phyloP scores from a whole-genome alignment of 306 rosid species.

The barrel medic (Medicago truncatula) region DNA sequence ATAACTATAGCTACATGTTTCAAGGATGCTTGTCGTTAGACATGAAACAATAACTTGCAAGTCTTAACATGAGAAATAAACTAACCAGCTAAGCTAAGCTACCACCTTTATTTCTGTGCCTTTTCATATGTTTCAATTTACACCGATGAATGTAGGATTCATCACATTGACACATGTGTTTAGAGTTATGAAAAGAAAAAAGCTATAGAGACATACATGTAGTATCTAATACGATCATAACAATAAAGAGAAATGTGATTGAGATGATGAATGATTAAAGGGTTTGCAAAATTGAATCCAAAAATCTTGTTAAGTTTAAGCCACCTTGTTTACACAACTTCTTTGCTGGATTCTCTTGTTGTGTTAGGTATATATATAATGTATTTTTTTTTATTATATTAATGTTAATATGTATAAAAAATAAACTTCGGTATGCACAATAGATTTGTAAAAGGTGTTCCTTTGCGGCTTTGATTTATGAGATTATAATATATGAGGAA shows the following conservation, averaged over 20 bases:
- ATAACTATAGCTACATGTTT: conserved; percentile 34
- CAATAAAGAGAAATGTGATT: not conserved
- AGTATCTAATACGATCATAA: too few relatives aligned
- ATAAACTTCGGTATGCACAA: not conserved
- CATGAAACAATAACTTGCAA: conserved; percentile 33
- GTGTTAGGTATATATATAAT: too few relatives aligned
- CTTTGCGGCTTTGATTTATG: not conserved
- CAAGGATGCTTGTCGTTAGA: conserved; percentile 25
- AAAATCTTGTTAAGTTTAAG: not conserved
- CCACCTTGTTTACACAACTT: not conserved
- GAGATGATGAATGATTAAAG: not conserved
- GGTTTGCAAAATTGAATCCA: not conserved
- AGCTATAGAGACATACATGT: too few relatives aligned
- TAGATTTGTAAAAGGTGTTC: not conserved
- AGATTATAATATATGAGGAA: not conserved
- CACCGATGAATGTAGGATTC: not conserved
- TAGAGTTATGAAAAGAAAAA: not conserved
- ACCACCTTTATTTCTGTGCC: conserved; percentile 29
- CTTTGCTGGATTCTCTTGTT: not conserved
- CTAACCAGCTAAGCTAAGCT: not conserved
- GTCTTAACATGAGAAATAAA: not conserved
- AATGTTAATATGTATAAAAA: not conserved
- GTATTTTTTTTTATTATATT: too few relatives aligned
- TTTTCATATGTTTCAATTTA: conserved; percentile 20
- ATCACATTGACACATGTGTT: not conserved